Evolutionary conservation across 2,329 filamentous ascomycete genomes (phyloP), one percentile per base, ranked within the genome.

Genomic region (Oidium heveae): DNA sequence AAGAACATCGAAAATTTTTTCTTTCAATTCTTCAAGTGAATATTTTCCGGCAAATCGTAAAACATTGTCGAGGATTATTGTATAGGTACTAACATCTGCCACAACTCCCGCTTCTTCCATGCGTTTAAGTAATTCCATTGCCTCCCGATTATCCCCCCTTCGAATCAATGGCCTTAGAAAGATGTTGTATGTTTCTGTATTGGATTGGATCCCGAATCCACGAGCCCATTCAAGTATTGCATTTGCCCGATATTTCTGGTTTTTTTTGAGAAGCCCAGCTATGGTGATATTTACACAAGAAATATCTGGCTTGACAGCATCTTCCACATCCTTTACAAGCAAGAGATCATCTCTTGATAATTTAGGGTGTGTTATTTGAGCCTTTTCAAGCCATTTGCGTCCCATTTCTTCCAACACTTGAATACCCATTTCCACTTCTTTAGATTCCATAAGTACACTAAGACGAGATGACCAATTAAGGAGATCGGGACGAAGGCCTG

Each of bases 391-490:
- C 83, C 82, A 88, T 4, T 70, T 62, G 13, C 65, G 68, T 41
- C 74, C 72, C 77, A 89, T 82, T 58, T 86, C 75, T 37, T 77
- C 71, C 44, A 89, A 68, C 3, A 79, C 79, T 37, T 67, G 63
- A 13, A 91, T 67, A n/a, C 75, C 84, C 18, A 69, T 69, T 32
- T 75, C 68, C 6, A 72, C 60, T 57, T 73, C 69, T 34, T 74
- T 72, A 49, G 72, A 67, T 43, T 72, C 70, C 55, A 87, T 75
- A 12, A 86, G 70, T 0, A 77, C 79, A 28, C 77, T 74, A 46
- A 91, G 76, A 28, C 82, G 74, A 15, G 78, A 76, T 9, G 79
- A 82, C 85, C 85, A 91, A 41, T 80, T 76, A 54, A 71, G 62
- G 7, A 66, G 66, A 64, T 89, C 84, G 4, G 86, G 76, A 58